Conservation (phyloP, 2,329 filamentous ascomycete genomes). For the Penicillium palitans region DNA sequence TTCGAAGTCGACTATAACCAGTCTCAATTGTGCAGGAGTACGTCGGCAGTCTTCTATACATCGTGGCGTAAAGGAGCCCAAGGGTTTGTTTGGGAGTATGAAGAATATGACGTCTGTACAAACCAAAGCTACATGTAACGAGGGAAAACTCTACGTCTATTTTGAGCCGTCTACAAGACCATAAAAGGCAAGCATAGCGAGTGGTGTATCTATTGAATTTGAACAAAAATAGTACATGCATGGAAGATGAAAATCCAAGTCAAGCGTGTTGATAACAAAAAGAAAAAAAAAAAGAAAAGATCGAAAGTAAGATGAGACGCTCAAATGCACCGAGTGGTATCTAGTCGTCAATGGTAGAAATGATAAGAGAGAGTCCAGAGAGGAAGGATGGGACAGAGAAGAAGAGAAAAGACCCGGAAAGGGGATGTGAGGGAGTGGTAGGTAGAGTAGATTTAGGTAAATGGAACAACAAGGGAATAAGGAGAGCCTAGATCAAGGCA, state of each 20-base stretch:
- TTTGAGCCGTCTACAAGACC: neutral
- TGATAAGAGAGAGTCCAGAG: neutral
- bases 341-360: slow-evolving; percentile 24
- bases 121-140: neutral
- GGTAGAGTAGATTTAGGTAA: slow-evolving; percentile 8
- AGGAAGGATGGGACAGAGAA: slow-evolving; percentile 4
- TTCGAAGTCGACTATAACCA: neutral
- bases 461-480: slow-evolving; percentile 9
- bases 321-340: slow-evolving; percentile 32
- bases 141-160: too few species aligned
- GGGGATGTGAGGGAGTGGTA: neutral
- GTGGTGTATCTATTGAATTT: neutral
- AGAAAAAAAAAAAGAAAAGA: slow-evolving; percentile 8
- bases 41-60: neutral
- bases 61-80: too few species aligned
- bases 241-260: neutral
- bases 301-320: slow-evolving; percentile 20
- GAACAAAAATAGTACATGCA: slow-evolving; percentile 1
- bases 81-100: neutral
- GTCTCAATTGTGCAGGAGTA: neutral
- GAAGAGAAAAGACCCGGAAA: slow-evolving; percentile 7
- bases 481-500: neutral
- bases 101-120: neutral
- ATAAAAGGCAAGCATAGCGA: neutral
- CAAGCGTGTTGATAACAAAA: neutral